Conservation (phyloP, 129 eudicot genomes). For the Lactuca saligna region DNA sequence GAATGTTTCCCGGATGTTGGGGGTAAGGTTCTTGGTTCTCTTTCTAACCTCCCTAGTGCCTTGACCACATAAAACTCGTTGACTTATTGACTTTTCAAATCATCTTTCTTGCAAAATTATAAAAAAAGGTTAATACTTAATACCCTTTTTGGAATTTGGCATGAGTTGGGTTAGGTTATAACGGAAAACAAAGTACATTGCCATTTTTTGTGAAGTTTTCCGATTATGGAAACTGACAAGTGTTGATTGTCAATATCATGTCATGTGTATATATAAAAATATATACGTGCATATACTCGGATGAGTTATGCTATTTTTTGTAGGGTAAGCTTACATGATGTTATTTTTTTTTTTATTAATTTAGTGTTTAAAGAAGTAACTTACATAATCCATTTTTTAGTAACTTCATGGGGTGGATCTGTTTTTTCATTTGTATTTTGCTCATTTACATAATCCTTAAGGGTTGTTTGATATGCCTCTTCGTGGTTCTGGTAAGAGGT, state of each 20-base stretch:
- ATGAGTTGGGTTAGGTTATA: no score
- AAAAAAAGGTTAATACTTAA: no score
- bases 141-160: neutral
- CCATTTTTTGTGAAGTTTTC: neutral
- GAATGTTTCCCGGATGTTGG: conserved; percentile 81
- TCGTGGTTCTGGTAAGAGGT: no score
- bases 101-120: neutral
- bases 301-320: conserved; percentile 6
- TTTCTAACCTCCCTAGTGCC: conserved; percentile 67
- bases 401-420: neutral
- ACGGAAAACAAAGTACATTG: neutral
- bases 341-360: neutral
- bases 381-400: neutral
- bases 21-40: conserved; percentile 77
- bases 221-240: neutral
- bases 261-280: neutral
- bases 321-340: conserved; percentile 1
- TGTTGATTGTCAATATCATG: conserved; percentile 18
- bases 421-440: neutral
- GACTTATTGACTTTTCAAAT: conserved; percentile 17
- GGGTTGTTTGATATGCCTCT: no score
- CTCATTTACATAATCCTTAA: no score
- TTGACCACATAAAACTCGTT: conserved; percentile 44
- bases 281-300: neutral
- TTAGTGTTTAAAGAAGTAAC: neutral